Percentiles rank a stretch among this genome's conserved stretches.
Evolutionary conservation across 805 yeast species (phyloP).

Genomic region (Kluyveromyces aestuarii): DNA sequence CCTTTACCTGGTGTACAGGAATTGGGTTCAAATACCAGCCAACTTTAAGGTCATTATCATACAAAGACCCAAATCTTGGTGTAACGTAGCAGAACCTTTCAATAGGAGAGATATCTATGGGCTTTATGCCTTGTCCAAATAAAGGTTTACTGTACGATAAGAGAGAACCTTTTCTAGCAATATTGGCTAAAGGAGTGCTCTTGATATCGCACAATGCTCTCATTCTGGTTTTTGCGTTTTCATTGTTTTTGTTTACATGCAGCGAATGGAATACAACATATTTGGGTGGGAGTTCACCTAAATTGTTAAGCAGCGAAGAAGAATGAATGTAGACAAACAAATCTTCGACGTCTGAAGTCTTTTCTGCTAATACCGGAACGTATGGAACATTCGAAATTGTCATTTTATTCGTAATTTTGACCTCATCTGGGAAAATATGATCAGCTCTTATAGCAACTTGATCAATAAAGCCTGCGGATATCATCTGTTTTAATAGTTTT

Average conservation of each 20-base stretch:
- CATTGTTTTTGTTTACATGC: slow-evolving; percentile 42
- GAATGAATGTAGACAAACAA: slow-evolving; percentile 72
- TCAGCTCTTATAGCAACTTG: slow-evolving; percentile 85
- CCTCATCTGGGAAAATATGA: slow-evolving; percentile 49
- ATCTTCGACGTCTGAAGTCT: slow-evolving; percentile 35
- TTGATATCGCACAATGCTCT: slow-evolving; percentile 66
- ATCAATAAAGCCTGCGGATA: slow-evolving; percentile 88
- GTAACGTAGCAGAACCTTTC: slow-evolving; percentile 83
- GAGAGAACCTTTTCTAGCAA: slow-evolving; percentile 64
- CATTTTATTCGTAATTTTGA: slow-evolving; percentile 48
- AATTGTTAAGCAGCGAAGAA: slow-evolving; percentile 47
- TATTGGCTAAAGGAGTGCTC: slow-evolving; percentile 66
- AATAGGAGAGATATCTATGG: slow-evolving; percentile 52
- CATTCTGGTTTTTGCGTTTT: slow-evolving; percentile 50
- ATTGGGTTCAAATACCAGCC: slow-evolving; percentile 89
- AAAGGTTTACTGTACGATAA: slow-evolving; percentile 84
- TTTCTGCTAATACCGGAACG: slow-evolving; percentile 39
- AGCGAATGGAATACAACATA: slow-evolving; percentile 67
- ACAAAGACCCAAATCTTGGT: slow-evolving; percentile 79
- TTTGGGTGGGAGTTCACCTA: slow-evolving; percentile 68
- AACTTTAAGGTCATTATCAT: slow-evolving; percentile 65
- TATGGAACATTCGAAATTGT: slow-evolving; percentile 57
- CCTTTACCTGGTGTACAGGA: slow-evolving; percentile 63
- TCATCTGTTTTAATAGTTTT: slow-evolving; percentile 78
- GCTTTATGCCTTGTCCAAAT: slow-evolving; percentile 76